A percentile compares a stretch with the other conserved stretches of the same genome.
phyloP scores from a whole-genome alignment of 139 green algal species.

The Chlorella sp. region DNA sequence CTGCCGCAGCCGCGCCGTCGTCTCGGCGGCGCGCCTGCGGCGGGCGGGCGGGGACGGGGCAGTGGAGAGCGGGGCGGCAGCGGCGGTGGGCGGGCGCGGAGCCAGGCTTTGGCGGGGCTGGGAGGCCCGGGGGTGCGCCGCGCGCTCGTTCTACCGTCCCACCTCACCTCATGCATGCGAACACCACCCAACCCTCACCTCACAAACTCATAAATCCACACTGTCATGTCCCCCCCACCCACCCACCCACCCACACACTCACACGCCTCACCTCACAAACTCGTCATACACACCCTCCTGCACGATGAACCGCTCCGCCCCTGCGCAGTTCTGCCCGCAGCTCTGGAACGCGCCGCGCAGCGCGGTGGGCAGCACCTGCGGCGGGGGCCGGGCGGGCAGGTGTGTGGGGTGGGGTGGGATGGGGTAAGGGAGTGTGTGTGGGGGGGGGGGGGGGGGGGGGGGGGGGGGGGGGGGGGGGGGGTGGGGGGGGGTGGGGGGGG shows the following conservation, averaged over 20 bases:
- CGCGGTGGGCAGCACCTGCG: constrained; percentile 79
- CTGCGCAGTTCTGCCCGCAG: constrained; percentile 96
- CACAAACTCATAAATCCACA: no score
- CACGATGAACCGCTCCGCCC: constrained; percentile 95
- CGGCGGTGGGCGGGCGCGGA: no score
- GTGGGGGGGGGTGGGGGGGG: no score
- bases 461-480: no score
- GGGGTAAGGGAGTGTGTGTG: no score
- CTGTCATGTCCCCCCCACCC: not conserved
- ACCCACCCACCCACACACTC: not conserved
- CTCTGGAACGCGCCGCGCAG: constrained; percentile 91
- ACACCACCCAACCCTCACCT: not conserved
- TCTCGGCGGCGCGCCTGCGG: constrained; percentile 2
- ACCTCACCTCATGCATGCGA: no score
- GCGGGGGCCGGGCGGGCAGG: not conserved
- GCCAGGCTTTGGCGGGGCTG: no score
- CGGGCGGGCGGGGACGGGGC: not conserved
- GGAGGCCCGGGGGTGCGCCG: no score
- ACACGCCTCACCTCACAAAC: constrained; percentile 39
- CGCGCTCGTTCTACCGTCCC: no score
- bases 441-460: no score
- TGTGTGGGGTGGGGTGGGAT: no score
- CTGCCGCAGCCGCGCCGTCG: constrained; percentile 29
- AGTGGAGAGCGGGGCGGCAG: no score
- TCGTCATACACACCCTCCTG: constrained; percentile 69